Percentiles rank a stretch among this genome's conserved stretches.
phyloP scores from a whole-genome alignment of 2,329 filamentous ascomycete species.

The Penicillium polonicum region DNA sequence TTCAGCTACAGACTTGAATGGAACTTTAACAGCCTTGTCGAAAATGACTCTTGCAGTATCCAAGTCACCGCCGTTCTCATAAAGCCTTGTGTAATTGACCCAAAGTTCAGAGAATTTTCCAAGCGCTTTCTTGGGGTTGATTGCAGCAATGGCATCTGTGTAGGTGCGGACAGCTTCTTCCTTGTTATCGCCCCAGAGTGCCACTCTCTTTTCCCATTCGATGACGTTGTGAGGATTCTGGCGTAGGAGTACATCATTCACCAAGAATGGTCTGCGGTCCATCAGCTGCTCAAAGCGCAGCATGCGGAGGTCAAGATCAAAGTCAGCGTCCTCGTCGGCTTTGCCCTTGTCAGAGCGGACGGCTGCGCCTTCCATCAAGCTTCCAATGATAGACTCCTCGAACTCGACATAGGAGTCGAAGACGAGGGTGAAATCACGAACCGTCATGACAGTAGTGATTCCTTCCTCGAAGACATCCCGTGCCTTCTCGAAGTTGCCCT shows the following conservation, averaged over 20 bases:
- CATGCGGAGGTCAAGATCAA: slow-evolving; percentile 95
- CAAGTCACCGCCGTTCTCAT: slow-evolving; percentile 82
- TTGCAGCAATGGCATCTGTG: slow-evolving; percentile 86
- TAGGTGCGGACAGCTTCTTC: slow-evolving; percentile 90
- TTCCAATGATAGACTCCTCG: slow-evolving; percentile 90
- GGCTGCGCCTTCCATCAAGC: slow-evolving; percentile 85
- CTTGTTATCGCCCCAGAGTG: slow-evolving; percentile 91
- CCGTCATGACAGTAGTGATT: slow-evolving; percentile 97
- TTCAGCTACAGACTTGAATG: slow-evolving; percentile 96
- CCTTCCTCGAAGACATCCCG: slow-evolving; percentile 94
- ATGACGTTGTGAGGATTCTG: slow-evolving; percentile 95
- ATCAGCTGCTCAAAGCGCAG: slow-evolving; percentile 97
- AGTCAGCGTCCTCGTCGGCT: slow-evolving; percentile 79
- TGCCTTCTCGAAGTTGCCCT: slow-evolving; percentile 87
- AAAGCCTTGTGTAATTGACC: slow-evolving; percentile 96
- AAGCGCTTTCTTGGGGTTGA: slow-evolving; percentile 89
- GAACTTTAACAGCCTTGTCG: slow-evolving; percentile 96
- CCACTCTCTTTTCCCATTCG: slow-evolving; percentile 97
- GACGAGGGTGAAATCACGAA: slow-evolving; percentile 92
- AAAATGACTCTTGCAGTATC: slow-evolving; percentile 86
- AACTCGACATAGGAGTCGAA: slow-evolving; percentile 97
- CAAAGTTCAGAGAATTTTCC: slow-evolving; percentile 94
- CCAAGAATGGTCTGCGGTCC: slow-evolving; percentile 90
- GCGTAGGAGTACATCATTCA: slow-evolving; percentile 91
- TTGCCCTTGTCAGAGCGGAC: slow-evolving; percentile 74